Base-by-base conservation (phyloP, 129 eudicot species). In the Cynara cardunculus region DNA sequence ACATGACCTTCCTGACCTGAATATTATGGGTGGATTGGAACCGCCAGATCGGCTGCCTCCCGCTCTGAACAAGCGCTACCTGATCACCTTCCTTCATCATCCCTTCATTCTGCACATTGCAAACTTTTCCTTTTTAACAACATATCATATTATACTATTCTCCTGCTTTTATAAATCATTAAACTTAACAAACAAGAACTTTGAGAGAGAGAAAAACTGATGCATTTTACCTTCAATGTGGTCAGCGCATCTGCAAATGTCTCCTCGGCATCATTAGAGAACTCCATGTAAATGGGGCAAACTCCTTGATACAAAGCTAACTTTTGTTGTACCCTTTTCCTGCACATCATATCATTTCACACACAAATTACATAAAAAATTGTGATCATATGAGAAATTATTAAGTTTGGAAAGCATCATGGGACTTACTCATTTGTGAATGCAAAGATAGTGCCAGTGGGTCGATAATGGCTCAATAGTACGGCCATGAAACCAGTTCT, bases 31-130 rank as follows among this genome's bases (percentile, higher is more conserved):
- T 94, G 39, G 99, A 94, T n/a, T 91, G 99, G 82, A 80, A 87
- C 81, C 99, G 91, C 99, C 99, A 94, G 73, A 94, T 94, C 3
- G 99, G 97, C 80, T 92, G 93, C 37, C 86, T 86, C 24, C 99
- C 99, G 69, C 97, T 94, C 84, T 94, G 99, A 77, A 94, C 97
- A 76, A 94, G 96, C 72, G 99, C 99, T 35, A 94, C 89, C 74
- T 92, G 91, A 44, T 94, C 97, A 34, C 99, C 99, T 86, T 87
- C 91, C 86, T 90, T 94, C 90, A 94, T 89, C 97, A 94, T 87
- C 75, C 97, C 99, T 83, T 94, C 94, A 81, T 88, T 90, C 99
- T 94, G 88, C 72, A 77, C 19, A 69, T 16, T 22, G 5, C 24
- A 65, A 11, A 32, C 25, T 28, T 7, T 18, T 79, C 11, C 9